These are phyloP conservation scores for Kwoniella pini DNA, from an alignment of 768 basidiomycete species.

Conservation along the genomic window DNA sequence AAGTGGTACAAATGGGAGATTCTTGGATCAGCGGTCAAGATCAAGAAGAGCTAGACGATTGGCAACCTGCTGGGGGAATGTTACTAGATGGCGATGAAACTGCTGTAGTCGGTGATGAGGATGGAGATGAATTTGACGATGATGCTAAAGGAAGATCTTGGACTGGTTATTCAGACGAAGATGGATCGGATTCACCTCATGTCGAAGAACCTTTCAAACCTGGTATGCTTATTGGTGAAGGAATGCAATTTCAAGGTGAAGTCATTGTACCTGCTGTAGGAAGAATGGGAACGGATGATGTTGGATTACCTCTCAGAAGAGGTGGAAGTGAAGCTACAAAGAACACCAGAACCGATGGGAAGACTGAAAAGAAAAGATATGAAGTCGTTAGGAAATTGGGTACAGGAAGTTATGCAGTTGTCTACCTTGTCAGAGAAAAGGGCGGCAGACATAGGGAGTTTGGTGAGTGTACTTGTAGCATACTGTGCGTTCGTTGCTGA, in stretches of 20 bases:
- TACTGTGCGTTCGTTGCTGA: too few relatives aligned
- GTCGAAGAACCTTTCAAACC: conserved; percentile 42
- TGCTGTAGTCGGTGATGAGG: conserved; percentile 17
- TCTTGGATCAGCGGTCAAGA: conserved; percentile 4
- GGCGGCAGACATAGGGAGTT: conserved; percentile 51
- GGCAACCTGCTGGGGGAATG: conserved; percentile 48
- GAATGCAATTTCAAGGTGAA: conserved; percentile 51
- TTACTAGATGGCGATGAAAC: conserved; percentile 33
- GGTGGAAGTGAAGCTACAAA: conserved; percentile 43
- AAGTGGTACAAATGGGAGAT: conserved; percentile 37
- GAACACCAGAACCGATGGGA: conserved; percentile 14
- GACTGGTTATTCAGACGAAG: conserved; percentile 25
- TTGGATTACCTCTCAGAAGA: conserved; percentile 34
- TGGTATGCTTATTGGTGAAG: conserved; percentile 51
- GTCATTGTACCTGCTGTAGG: conserved; percentile 47
- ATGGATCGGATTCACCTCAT: conserved; percentile 5
- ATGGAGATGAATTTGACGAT: conserved; percentile 28
- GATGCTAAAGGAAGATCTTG: conserved; percentile 23
- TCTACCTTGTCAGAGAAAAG: conserved; percentile 71
- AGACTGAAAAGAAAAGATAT: conserved; percentile 57
- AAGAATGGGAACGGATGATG: conserved; percentile 21
- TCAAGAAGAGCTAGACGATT: conserved; percentile 38
- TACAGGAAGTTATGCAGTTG: conserved; percentile 87
- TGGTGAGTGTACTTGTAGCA: conserved; percentile 41
- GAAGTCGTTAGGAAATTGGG: conserved; percentile 84